These are phyloP conservation scores for Falciphora oryzae DNA, from an alignment of 2,329 filamentous ascomycete species.

Conservation along the genomic window DNA sequence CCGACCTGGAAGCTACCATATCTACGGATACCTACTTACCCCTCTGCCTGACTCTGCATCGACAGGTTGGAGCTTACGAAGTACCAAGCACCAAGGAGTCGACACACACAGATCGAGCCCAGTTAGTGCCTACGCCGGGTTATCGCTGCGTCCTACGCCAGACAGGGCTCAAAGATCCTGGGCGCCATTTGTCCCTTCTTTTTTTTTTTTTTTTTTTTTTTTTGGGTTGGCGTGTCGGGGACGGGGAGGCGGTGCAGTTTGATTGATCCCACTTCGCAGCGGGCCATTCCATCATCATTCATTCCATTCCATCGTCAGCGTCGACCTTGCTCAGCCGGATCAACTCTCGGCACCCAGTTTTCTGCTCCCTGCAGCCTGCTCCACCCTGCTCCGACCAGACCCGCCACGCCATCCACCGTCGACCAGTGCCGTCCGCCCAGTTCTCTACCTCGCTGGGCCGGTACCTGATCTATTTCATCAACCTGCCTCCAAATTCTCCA, in stretches of 20 bases:
- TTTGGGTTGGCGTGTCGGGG: neutral
- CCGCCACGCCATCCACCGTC: neutral
- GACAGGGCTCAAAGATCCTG: neutral
- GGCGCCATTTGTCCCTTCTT: neutral
- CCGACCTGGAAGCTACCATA: neutral
- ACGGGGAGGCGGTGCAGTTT: neutral
- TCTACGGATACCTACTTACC: neutral
- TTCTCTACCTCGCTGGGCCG: neutral
- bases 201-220: neutral
- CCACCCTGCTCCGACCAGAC: neutral
- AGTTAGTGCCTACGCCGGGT: neutral
- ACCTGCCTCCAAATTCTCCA: conserved; percentile 1
- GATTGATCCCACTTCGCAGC: neutral
- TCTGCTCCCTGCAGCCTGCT: neutral
- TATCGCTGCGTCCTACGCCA: neutral
- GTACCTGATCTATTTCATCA: conserved; percentile 1
- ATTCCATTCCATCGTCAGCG: neutral
- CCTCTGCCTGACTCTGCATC: neutral
- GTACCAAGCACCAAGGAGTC: neutral
- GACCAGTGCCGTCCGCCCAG: neutral
- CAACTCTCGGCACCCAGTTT: conserved; percentile 1
- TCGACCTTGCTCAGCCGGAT: neutral
- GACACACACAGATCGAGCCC: too few species aligned
- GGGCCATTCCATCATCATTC: conserved; percentile 1
- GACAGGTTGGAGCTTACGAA: neutral